phyloP scores from a whole-genome alignment of 805 yeast genomes.

The Hanseniaspora singularis region DNA sequence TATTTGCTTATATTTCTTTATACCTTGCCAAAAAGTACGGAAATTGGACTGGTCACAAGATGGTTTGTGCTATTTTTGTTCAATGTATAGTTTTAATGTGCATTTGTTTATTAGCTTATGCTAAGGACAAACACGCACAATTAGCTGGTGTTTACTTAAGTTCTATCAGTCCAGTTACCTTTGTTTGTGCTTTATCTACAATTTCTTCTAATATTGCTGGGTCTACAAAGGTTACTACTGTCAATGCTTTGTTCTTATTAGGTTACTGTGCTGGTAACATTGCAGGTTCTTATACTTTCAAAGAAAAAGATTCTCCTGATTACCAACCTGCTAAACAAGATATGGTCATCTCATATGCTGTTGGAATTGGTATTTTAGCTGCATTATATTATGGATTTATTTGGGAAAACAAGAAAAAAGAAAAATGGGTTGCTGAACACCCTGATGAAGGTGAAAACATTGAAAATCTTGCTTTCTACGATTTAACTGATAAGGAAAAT shows the following conservation, averaged over 20 bases:
- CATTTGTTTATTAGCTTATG: slow-evolving; percentile 36
- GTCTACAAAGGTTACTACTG: slow-evolving; percentile 55
- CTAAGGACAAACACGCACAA: slow-evolving; percentile 27
- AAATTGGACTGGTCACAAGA: slow-evolving; percentile 20
- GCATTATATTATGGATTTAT: slow-evolving; percentile 24
- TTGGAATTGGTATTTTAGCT: slow-evolving; percentile 30
- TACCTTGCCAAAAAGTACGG: slow-evolving; percentile 19
- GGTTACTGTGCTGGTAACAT: slow-evolving; percentile 59
- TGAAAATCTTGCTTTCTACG: slow-evolving; percentile 28
- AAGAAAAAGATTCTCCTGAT: slow-evolving; percentile 43
- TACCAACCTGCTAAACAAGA: slow-evolving; percentile 46
- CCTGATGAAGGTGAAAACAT: slow-evolving; percentile 20
- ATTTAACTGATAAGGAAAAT: slow-evolving; percentile 35
- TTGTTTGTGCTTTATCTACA: slow-evolving; percentile 28
- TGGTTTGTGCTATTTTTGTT: slow-evolving; percentile 29
- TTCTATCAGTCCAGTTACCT: slow-evolving; percentile 30
- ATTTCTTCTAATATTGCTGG: slow-evolving; percentile 51
- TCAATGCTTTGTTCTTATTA: slow-evolving; percentile 47
- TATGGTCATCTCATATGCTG: slow-evolving; percentile 39
- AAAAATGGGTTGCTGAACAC: slow-evolving; percentile 23
- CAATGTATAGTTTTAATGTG: slow-evolving; percentile 28
- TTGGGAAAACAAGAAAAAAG: slow-evolving; percentile 36
- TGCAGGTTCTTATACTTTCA: slow-evolving; percentile 64
- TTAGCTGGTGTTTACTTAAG: slow-evolving; percentile 33
- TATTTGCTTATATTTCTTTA: slow-evolving; percentile 25